phyloP scores from a whole-genome alignment of 768 basidiomycete genomes.

The Suillus plorans region DNA sequence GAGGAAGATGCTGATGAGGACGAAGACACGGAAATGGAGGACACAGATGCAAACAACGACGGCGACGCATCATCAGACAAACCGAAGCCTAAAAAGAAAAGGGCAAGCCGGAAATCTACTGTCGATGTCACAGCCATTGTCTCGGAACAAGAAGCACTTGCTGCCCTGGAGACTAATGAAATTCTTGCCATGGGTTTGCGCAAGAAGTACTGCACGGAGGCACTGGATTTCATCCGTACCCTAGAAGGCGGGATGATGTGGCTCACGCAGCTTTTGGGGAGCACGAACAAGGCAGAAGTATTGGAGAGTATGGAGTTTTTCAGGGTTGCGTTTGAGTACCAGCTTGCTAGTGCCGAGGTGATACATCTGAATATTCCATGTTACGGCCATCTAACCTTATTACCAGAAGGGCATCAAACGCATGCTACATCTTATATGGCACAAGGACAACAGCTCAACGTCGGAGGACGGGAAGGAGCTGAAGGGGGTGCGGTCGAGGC shows the following conservation, averaged over 20 bases:
- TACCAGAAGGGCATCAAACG: slow-evolving; percentile 82
- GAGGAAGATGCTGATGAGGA: slow-evolving; percentile 34
- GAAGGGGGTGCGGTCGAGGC: slow-evolving; percentile 82
- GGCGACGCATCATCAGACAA: slow-evolving; percentile 40
- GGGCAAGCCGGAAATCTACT: slow-evolving; percentile 64
- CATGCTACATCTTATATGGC: slow-evolving; percentile 97
- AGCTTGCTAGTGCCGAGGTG: slow-evolving; percentile 77
- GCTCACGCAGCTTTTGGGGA: slow-evolving; percentile 78
- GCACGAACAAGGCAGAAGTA: slow-evolving; percentile 81
- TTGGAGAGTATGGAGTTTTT: slow-evolving; percentile 90
- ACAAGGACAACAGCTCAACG: slow-evolving; percentile 85
- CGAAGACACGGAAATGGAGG: slow-evolving; percentile 19
- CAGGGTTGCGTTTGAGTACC: slow-evolving; percentile 75
- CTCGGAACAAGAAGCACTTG: slow-evolving; percentile 70
- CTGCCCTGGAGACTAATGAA: slow-evolving; percentile 65
- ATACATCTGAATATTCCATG: slow-evolving; percentile 10
- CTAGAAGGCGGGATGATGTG: slow-evolving; percentile 68
- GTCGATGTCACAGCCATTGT: slow-evolving; percentile 69
- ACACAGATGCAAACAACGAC: slow-evolving; percentile 33
- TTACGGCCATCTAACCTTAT: slow-evolving; percentile 7
- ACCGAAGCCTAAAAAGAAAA: slow-evolving; percentile 42
- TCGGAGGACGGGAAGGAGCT: slow-evolving; percentile 76
- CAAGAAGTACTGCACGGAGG: slow-evolving; percentile 88
- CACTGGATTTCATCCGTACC: slow-evolving; percentile 74
- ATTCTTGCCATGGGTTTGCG: slow-evolving; percentile 65